Evolutionary conservation across 2,329 filamentous ascomycete species (phyloP).

Genomic region (Stachybotrys chartarum): DNA sequence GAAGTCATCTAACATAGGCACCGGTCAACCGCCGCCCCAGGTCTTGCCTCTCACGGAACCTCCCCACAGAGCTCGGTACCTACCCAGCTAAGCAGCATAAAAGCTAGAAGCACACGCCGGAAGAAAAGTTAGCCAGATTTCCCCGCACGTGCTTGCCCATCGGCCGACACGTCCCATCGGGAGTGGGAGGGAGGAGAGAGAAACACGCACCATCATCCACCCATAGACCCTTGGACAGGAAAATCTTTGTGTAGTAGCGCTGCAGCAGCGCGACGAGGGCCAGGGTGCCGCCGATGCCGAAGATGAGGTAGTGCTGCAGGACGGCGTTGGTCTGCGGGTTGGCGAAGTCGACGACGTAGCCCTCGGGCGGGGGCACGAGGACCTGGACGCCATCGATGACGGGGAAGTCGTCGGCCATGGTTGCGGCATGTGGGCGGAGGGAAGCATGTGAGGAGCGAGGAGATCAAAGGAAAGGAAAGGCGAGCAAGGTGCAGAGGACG

Average conservation of each 20-base stretch:
- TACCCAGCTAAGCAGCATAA: conserved; percentile 19
- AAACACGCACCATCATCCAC: conserved; percentile 15
- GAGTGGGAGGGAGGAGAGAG: neutral
- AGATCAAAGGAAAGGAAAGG: no score
- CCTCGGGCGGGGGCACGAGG: no score
- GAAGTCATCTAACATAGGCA: neutral
- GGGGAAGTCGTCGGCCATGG: no score
- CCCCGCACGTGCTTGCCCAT: no score
- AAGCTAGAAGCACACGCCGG: conserved; percentile 4
- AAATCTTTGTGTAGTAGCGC: conserved; percentile 23
- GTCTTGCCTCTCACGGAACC: neutral
- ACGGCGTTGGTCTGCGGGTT: conserved; percentile 15
- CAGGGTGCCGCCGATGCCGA: conserved; percentile 15
- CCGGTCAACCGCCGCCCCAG: neutral
- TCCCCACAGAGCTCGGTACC: neutral
- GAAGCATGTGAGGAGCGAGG: no score
- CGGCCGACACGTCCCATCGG: neutral
- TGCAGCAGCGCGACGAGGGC: conserved; percentile 17
- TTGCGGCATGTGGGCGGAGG: no score
- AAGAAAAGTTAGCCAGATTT: neutral
- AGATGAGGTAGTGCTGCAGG: conserved; percentile 15
- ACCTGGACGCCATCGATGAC: no score
- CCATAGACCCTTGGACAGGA: conserved; percentile 13
- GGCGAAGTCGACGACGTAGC: conserved; percentile 16
- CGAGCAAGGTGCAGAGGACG: no score